Base-by-base conservation (phyloP, 2,329 filamentous ascomycete genomes). In the Neonectria sp. region DNA sequence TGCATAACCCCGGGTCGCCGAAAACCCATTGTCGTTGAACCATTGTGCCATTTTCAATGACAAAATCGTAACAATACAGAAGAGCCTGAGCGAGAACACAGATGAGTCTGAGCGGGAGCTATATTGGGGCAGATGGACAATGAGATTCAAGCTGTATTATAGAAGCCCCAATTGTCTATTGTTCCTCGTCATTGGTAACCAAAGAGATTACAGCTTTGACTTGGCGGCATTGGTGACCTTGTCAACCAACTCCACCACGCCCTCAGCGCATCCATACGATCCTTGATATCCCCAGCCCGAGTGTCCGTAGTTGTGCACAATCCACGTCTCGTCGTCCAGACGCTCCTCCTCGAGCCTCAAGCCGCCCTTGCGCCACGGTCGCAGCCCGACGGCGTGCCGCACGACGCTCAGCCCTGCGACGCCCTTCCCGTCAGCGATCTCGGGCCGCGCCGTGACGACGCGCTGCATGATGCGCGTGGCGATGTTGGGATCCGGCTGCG, bases 301-400 rank as follows among this genome's bases (percentile, higher is more conserved):
- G 78, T 95, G 92, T 0, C 93, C 93, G 73, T 95, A 95, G 74
- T 94, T 93, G 78, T 95, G 93, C 60, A 96, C 91, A n/a, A 95
- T 87, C 79, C 87, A 85, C 3, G 79, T 87, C 3, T 89, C 86
- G 7, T 88, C 90, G 57, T 86, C 82, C 33, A 82, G 59, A 24
- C 71, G 74, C 71, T 83, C 81, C 60, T 76, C 91, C 81, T 97
- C 94, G 15, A 97, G 83, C 64, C 95, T 87, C 24, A 93, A 90
- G 0, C 95, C 95, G 2, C 88, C 91, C 63, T 89, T 86, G 58
- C 95, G 85, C 77, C 91, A 89, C 6, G 95, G 95, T 65, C 95
- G 86, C 74, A 97, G 76, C 0, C 95, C 95, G 15, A 97, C 95
- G 4, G 90, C 92, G 78, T 97, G 95, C 21, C 94, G 86, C 57